Evolutionary conservation across 2,329 filamentous ascomycete species (phyloP).

Genomic region (Trichoderma pleuroti): DNA sequence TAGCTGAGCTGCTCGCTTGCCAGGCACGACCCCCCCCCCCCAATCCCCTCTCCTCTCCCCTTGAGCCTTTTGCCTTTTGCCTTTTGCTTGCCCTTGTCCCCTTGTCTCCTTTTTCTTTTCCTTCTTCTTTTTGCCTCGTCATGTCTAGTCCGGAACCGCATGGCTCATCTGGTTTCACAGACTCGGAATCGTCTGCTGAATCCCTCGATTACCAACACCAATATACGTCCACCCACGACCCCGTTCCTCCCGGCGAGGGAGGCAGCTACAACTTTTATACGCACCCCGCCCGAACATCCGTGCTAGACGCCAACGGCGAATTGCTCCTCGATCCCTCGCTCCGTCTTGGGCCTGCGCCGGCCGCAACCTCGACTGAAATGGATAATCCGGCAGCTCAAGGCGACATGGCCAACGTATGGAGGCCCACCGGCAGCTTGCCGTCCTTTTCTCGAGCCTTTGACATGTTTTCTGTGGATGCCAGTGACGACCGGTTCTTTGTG

Average conservation of each 20-base stretch:
- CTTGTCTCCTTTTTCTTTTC: not conserved
- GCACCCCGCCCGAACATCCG: conserved; percentile 35
- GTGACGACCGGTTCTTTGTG: conserved; percentile 61
- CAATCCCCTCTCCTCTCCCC: not conserved
- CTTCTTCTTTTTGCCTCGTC: not conserved
- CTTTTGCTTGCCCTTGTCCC: not conserved
- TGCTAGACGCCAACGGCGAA: conserved; percentile 49
- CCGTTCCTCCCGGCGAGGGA: conserved; percentile 32
- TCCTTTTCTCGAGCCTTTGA: conserved; percentile 54
- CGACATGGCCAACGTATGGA: conserved; percentile 26
- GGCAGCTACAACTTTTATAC: conserved; percentile 45
- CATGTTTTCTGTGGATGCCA: conserved; percentile 39
- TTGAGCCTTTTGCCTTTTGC: not conserved
- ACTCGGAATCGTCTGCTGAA: conserved; percentile 25
- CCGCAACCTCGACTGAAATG: conserved; percentile 27
- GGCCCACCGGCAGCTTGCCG: conserved; percentile 33
- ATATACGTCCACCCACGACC: conserved; percentile 26
- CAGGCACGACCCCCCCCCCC: conserved; percentile 21
- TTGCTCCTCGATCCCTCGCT: conserved; percentile 24
- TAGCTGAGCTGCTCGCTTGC: conserved; percentile 20
- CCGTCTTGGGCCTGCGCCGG: conserved; percentile 8
- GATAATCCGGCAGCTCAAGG: conserved; percentile 31
- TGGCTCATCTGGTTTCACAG: conserved; percentile 27
- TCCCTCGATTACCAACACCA: conserved; percentile 15
- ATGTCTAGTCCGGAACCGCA: conserved; percentile 25